Conservation (phyloP, 179 eudicot species). For the Vitellaria paradoxa region DNA sequence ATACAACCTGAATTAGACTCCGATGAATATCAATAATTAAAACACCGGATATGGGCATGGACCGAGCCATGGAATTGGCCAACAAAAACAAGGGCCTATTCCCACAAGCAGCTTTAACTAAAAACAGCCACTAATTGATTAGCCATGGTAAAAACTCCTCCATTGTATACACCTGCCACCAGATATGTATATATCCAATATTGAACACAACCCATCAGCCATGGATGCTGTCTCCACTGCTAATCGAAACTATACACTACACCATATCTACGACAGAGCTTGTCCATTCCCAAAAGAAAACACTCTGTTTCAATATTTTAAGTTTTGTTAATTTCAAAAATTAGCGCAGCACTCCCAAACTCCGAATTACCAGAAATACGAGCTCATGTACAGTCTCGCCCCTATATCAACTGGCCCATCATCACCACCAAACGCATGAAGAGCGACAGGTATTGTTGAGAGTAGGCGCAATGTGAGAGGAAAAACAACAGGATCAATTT, state of each 20-base stretch:
- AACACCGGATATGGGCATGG: neutral
- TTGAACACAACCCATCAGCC: conserved; percentile 1
- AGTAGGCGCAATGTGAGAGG: conserved; percentile 65
- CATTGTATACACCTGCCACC: conserved; percentile 6
- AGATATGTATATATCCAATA: neutral
- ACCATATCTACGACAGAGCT: conserved; percentile 26
- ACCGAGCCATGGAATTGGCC: conserved; percentile 16
- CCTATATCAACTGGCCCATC: conserved; percentile 79
- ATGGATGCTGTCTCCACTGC: neutral
- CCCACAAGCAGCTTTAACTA: conserved; percentile 30
- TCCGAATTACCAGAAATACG: conserved; percentile 50
- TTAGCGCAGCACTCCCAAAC: neutral
- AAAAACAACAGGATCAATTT: conserved; percentile 55
- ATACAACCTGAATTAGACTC: neutral
- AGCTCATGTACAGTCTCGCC: conserved; percentile 67
- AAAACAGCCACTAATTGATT: conserved; percentile 22
- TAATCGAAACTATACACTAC: conserved; percentile 26
- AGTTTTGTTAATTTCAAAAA: neutral
- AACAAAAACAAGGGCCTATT: conserved; percentile 32
- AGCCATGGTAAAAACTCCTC: neutral
- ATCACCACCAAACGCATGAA: conserved; percentile 87
- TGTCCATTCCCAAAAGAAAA: neutral
- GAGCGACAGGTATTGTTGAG: conserved; percentile 73
- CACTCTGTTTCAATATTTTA: neutral
- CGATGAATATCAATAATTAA: neutral